phyloP scores from a whole-genome alignment of 352 stramenopile species.

The Pythium guiyangense region DNA sequence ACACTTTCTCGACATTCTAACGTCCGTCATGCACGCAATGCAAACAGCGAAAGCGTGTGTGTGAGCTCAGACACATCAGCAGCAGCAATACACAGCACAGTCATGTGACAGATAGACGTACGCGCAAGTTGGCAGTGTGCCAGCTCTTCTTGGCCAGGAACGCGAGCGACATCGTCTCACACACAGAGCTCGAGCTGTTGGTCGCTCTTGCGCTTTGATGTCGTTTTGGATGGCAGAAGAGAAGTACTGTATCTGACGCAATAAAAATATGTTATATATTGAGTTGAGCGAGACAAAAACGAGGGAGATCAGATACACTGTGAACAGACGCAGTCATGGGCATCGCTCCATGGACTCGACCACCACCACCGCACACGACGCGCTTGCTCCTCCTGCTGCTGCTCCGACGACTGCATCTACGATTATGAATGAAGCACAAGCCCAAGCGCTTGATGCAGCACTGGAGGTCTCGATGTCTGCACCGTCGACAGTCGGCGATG shows the following conservation, averaged over 20 bases:
- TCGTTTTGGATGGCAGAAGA: background rate
- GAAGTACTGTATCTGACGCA: background rate
- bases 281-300: too few relatives aligned
- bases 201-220: background rate
- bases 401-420: background rate
- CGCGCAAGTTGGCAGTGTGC: slow-evolving; percentile 93
- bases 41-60: slow-evolving; percentile 1
- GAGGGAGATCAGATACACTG: background rate
- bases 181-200: background rate
- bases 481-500: background rate
- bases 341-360: background rate
- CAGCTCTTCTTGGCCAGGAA: slow-evolving; percentile 98
- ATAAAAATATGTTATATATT: background rate
- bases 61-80: background rate
- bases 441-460: background rate
- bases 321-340: background rate
- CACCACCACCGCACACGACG: background rate
- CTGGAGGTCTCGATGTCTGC: background rate
- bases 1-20: slow-evolving; percentile 97
- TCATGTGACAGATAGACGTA: slow-evolving; percentile 21
- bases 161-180: slow-evolving; percentile 70
- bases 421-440: background rate
- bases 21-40: slow-evolving; percentile 5
- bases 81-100: background rate
- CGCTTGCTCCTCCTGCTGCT: background rate